Base-by-base conservation (phyloP, 2,329 filamentous ascomycete genomes). In the Botrytis cinerea region DNA sequence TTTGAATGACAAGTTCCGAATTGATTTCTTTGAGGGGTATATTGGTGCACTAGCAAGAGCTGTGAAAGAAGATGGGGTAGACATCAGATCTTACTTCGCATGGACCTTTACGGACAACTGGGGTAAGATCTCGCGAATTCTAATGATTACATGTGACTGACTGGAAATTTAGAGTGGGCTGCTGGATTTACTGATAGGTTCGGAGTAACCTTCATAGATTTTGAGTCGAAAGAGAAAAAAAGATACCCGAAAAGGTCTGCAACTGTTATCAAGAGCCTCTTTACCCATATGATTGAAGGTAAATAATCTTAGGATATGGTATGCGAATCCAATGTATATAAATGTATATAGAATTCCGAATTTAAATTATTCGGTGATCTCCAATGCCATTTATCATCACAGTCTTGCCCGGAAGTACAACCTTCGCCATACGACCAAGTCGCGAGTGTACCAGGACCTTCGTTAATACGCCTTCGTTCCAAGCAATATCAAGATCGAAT, bases 151-250 rank as follows among this genome's bases (percentile, higher is more conserved):
- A 28, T 9, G 2, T 59, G n/a, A 25, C 61, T 59, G 57, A 72
- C 48, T 72, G 7, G 20, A 22, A 28, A 28, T 66, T 28, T 14
- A 72, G 61, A 79, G 74, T 79, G 78, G 77, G 92, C 93, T 48
- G 93, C 96, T 80, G 93, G 93, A 35, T 97, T 95, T 80, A 90
- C 92, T 83, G 95, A 93, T 67, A 87, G 93, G 61, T 96, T 96
- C 78, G 93, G 93, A 48, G 93, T 94, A 71, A 93, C 91, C 4
- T 95, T 87, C 79, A 92, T 96, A 67, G 93, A 96, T 82, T 96
- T 95, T 80, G 84, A 88, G 59, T 74, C 73, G 76, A 88, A 93
- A 78, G 90, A 89, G 60, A 93, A 96, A 86, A 92, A 91, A 84
- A 86, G 93, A 70, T 87, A 91, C 77, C 91, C 93, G 48, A 97